Evolutionary conservation across 2,329 filamentous ascomycete species (phyloP), one percentile per base, ranked within the genome.

Genomic region (Aspergillus ruber): DNA sequence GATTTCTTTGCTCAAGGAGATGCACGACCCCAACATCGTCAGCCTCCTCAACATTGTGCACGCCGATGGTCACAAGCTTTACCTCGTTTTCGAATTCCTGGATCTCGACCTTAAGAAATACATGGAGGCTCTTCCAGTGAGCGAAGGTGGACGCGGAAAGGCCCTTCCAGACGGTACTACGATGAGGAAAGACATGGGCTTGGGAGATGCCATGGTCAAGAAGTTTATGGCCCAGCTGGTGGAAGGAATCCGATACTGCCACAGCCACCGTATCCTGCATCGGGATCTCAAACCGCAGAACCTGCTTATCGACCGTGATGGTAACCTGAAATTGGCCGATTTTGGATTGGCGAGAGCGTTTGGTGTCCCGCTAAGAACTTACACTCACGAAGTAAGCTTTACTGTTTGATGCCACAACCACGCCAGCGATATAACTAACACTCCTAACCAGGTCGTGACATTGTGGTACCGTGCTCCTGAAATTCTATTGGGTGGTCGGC

Each of bases 71-170:
- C 88, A 95, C 74, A 95, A 95, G 74, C 82, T 95, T 44, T 95
- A 95, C 70, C 85, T 95, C 42, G 90, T 95, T 58, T 87, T 90
- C 55, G 90, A 95, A 68, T 95, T 88, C 70, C 84, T 95, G 57
- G 90, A 95, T 63, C 78, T 91, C 49, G 90, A 95, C 62, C 76
- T 95, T 59, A 95, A 95, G 76, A 95, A 94, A 70, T 95, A 94
- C 71, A 95, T 95, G 89, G 90, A 95, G 70, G 81, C 89, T 6
- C 79, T 95, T 39, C 89, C 89, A 3, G 83, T 91, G 49, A 85
- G 79, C 62, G 87, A 94, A 62, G 89, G 89, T 57, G 89, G 89
- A 36, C 83, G 89, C 50, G 89, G 88, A 61, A 93, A 90, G 74
- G 80, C 88, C 38, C 75, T 95, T 44, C 90, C 90, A 7, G 87